Base-by-base conservation (phyloP, 768 basidiomycete species). In the Lentinula detonsa region DNA sequence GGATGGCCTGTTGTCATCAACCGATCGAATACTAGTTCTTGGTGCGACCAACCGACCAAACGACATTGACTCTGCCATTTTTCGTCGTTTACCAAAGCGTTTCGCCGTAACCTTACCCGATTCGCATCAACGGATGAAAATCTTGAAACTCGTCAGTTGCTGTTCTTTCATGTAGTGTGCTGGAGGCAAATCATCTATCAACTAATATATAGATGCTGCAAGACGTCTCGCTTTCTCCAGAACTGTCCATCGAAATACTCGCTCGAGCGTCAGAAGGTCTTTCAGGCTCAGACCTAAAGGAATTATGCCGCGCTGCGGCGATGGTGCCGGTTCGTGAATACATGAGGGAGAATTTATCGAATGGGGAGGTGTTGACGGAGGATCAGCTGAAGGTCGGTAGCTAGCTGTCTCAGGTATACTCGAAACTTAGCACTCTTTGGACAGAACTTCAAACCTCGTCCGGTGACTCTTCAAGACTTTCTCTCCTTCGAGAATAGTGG, bases 1-100 rank as follows among this genome's bases (percentile, higher is more conserved):
- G 97, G 97, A 99, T 70, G 97, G 97, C 1, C 78, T 98, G 5
- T 81, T 87, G 5, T 93, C 94, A 0, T 83, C 85, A 11, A 79
- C 82, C 0, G 90, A 95, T 65, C 81, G 92, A 28, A 93, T 98
- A 64, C 70, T 98, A 62, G 90, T 97, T 5, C 84, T 99, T 1
- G 96, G 96, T 15, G 95, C 96, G 0, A 98, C 96, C 7, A 98
- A 99, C 72, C 79, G 96, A 61, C 95, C 95, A 18, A 89, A 88
- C 68, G 97, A 98, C 65, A 93, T 94, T 59, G 92, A 94, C 68
- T 74, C 86, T 1, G 91, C 92, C 31, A 90, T 95, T 65, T 76
- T 94, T 23, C 83, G 91, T n/a, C 88, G 95, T n/a, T 95, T 99
- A 94, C 97, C 97, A 1, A 98, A 96, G 72, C 91, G 95, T 10